Base-by-base conservation (phyloP, 2,329 filamentous ascomycete species). In the Peltaster fructicola region DNA sequence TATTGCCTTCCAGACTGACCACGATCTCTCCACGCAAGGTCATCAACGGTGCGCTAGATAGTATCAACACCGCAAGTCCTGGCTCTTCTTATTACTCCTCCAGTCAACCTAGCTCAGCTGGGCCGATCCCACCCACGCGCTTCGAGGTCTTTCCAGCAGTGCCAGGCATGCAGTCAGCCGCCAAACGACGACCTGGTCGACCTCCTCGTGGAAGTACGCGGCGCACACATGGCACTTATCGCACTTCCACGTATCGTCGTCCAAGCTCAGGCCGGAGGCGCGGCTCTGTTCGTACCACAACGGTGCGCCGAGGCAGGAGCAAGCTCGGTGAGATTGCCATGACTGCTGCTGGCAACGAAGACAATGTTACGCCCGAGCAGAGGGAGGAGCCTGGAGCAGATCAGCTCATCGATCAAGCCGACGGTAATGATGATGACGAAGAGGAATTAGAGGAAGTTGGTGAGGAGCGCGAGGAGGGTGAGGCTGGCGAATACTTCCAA, bases 141-240 rank as follows among this genome's bases (percentile, higher is more conserved):
- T 90, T 81, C 47, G 74, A 82, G 39, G 68, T 88, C 19, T 85
- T 78, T 40, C 80, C 80, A 6, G 67, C 74, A 0, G 52, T 76
- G 6, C 65, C 65, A 11, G 64, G 64, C 16, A 26, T 30, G 8
- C 43, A 51, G n/a, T 27, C 30, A 10, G 24, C 38, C 14, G 33
- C 39, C 6, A 50, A 44, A 27, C 40, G 46, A 18, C 38, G 43
- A 10, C 37, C 47, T 8, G 44, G 44, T 12, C 34, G 47, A 12
- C 43, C 41, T 12, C 32, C 37, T n/a, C 24, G 37, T 34, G 39
- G n/a, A n/a, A n/a, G n/a, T 17, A 32, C 29, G 18, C 35, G 39
- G 11, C 30, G 41, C 11, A 36, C 31, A 27, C 26, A 14, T 20
- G 25, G 15, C 9, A 18, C 14, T 20, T 35, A 14, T 22, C 26